phyloP scores from a whole-genome alignment of 768 basidiomycete genomes.

The Pholiota conissans region DNA sequence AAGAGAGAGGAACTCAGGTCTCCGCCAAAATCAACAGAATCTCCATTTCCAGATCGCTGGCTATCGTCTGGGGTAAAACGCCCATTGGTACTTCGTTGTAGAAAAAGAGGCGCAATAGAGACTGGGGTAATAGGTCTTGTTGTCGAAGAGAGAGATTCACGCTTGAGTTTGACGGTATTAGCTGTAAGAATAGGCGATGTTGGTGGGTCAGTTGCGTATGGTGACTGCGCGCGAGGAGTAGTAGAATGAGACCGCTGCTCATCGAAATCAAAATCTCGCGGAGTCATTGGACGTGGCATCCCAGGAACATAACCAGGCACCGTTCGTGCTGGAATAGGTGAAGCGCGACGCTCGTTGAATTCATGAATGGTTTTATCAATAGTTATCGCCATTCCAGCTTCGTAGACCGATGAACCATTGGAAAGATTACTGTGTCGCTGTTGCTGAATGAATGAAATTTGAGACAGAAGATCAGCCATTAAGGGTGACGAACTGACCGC shows the following conservation, averaged over 20 bases:
- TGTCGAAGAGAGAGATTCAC: constrained; percentile 57
- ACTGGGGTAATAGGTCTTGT: constrained; percentile 49
- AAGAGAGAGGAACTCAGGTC: constrained; percentile 52
- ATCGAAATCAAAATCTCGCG: constrained; percentile 74
- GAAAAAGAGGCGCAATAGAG: constrained; percentile 45
- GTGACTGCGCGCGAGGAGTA: constrained; percentile 80
- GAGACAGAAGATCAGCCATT: constrained; percentile 2
- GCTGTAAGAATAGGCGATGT: constrained; percentile 28
- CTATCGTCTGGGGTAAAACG: constrained; percentile 55
- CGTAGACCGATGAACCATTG: constrained; percentile 42
- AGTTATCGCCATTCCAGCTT: constrained; percentile 72
- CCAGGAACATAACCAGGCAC: constrained; percentile 87
- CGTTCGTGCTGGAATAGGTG: constrained; percentile 61
- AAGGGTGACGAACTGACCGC: constrained; percentile 21
- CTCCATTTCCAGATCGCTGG: constrained; percentile 25
- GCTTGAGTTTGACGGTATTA: constrained; percentile 40
- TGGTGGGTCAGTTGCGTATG: constrained; percentile 36
- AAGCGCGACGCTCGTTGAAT: constrained; percentile 52
- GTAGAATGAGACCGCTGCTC: constrained; percentile 71
- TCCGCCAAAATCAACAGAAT: constrained; percentile 44
- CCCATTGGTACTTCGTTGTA: constrained; percentile 63
- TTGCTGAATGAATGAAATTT: constrained; percentile 10
- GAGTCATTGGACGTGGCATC: constrained; percentile 90
- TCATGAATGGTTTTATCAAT: constrained; percentile 56
- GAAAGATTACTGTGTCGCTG: constrained; percentile 37